phyloP scores from a whole-genome alignment of 202 grass and related monocot genomes.

The Bolboschoenoplectus hybrid region DNA sequence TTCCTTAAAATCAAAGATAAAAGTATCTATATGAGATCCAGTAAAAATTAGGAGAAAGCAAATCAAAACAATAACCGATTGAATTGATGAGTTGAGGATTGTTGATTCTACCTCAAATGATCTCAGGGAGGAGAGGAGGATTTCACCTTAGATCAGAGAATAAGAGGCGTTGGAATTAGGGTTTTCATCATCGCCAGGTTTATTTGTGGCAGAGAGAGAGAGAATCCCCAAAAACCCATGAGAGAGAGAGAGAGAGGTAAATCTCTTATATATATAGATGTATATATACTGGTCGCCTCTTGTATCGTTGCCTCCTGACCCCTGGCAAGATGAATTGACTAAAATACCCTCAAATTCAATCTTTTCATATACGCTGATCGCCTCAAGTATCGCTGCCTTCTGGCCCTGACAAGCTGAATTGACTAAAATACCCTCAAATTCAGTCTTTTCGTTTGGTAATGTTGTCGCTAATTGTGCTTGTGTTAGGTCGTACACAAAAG shows the following conservation, averaged over 20 bases:
- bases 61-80: slow-evolving; percentile 1
- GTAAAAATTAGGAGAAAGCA: not conserved
- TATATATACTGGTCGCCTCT: slow-evolving; percentile 4
- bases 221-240: slow-evolving; percentile 35
- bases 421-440: slow-evolving; percentile 26
- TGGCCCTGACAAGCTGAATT: not conserved
- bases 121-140: not conserved
- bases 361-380: not conserved
- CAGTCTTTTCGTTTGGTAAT: not conserved
- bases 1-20: not conserved
- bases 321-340: slow-evolving; percentile 14
- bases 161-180: slow-evolving; percentile 35
- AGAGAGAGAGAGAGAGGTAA: slow-evolving; percentile 15
- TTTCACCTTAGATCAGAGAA: slow-evolving; percentile 33
- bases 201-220: not conserved
- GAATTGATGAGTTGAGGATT: not conserved
- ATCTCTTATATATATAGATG: slow-evolving; percentile 2
- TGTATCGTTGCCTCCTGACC: not conserved
- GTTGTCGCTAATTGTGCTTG: not conserved
- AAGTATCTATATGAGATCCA: slow-evolving; percentile 27
- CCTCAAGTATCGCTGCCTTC: slow-evolving; percentile 6
- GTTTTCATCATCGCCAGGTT: slow-evolving; percentile 36
- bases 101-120: slow-evolving; percentile 27
- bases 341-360: slow-evolving; percentile 23
- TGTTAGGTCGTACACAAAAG: too few species aligned